Evolutionary conservation across 805 yeast genomes (phyloP).

Genomic region (Cyberlindnera saturnus): DNA sequence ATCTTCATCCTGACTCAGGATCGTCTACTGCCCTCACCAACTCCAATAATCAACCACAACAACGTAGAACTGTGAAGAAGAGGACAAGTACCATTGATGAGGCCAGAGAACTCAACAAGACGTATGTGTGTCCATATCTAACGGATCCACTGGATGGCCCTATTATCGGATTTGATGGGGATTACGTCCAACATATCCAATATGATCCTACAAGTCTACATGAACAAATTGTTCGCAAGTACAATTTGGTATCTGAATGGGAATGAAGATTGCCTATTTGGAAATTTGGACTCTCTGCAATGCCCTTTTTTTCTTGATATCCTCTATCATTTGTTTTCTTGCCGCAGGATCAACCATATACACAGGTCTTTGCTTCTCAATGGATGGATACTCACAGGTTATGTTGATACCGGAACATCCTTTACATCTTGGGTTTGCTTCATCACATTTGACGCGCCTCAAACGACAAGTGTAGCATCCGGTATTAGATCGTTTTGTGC

Average conservation of each 20-base stretch:
- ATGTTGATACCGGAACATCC: slow-evolving; percentile 33
- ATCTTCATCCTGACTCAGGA: not conserved
- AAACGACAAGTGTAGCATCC: slow-evolving; percentile 55
- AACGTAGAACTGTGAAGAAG: slow-evolving; percentile 8
- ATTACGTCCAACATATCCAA: slow-evolving; percentile 20
- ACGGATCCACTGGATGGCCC: slow-evolving; percentile 78
- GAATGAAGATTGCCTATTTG: slow-evolving; percentile 11
- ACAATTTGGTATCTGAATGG: slow-evolving; percentile 22
- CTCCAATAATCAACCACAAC: not conserved
- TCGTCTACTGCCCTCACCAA: not conserved
- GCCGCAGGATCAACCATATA: slow-evolving; percentile 5
- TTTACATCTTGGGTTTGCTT: slow-evolving; percentile 48
- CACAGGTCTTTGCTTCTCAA: slow-evolving; percentile 1
- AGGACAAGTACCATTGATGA: slow-evolving; percentile 24
- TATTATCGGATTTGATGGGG: slow-evolving; percentile 45
- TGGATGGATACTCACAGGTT: slow-evolving; percentile 9
- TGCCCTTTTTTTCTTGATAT: slow-evolving; percentile 2
- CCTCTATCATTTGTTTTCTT: slow-evolving; percentile 3
- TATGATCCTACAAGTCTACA: slow-evolving; percentile 16
- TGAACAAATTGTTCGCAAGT: slow-evolving; percentile 18
- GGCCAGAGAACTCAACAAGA: slow-evolving; percentile 31
- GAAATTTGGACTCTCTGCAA: not conserved
- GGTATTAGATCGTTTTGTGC: not conserved
- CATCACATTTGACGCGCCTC: slow-evolving; percentile 61
- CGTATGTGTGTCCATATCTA: slow-evolving; percentile 74